Base-by-base conservation (phyloP, 768 basidiomycete genomes). In the Mycena leptocephala region DNA sequence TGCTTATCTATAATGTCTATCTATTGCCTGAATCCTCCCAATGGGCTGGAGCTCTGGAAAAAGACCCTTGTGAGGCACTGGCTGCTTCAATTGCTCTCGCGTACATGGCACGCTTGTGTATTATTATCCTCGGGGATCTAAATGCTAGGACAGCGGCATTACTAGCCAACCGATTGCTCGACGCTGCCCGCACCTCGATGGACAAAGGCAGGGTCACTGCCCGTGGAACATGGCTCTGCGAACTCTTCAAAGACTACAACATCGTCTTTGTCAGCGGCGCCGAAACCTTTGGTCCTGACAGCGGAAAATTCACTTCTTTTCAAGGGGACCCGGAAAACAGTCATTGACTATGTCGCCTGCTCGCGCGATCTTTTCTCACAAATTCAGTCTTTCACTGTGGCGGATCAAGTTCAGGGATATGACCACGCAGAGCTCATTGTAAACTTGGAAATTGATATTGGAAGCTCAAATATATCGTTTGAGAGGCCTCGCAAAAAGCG, bases 281-380 rank as follows among this genome's bases (percentile, higher is more conserved):
- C 13, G 3, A 11, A 2, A 18, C 2, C 3, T 56, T 69, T n/a
- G 67, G 53, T 32, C 53, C 67, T 18, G n/a, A 41, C 3, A 69
- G 67, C 28, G 67, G 67, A 6, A 69, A 69, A 24, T 39, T 39
- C 39, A 69, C 67, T 13, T 69, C 67, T n/a, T 69, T 69, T 32
- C 67, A 69, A 28, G 67, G 67, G 6, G 1, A 18, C 3, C 62
- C n/a, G 24, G 32, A n/a, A 11, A 16, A 67, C 65, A 0, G 65
- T 67, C 2, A 67, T 67, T 16, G 48, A 67, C 33, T 67, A 67
- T 16, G 51, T 16, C 3, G 65, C 32, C 9, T 67, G 65, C 33
- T 67, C 65, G 5, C 30, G 32, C 16, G 13, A 0, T 6, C 30
- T 53, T 0, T 35, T 53, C 33, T 7, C 24, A 9, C 6, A 51